Evolutionary conservation across 139 green algal species (phyloP).

Genomic region (Trebouxia sp.): DNA sequence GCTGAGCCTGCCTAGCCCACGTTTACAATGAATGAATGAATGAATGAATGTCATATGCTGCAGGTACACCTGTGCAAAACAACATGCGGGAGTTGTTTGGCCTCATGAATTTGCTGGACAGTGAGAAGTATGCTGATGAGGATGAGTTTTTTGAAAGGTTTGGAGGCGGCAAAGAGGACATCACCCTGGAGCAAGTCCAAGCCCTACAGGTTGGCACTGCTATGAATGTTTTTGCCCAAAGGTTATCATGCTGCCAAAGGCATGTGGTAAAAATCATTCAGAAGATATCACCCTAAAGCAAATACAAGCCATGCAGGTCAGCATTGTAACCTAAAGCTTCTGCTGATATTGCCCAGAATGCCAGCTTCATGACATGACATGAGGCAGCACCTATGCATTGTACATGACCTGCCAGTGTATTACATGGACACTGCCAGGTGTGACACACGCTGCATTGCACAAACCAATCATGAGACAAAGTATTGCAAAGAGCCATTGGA

Average conservation of each 20-base stretch:
- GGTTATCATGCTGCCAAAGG: no score
- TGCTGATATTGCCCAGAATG: no score
- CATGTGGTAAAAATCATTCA: no score
- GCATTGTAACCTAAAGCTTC: no score
- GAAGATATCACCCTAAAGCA: no score
- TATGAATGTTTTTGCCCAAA: neutral
- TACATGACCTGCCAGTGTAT: no score
- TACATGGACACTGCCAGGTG: no score
- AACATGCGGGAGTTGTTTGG: slow-evolving; percentile 84
- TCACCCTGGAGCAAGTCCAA: slow-evolving; percentile 69
- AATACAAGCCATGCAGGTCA: no score
- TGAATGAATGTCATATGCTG: neutral
- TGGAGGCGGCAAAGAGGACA: slow-evolving; percentile 42
- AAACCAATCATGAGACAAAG: neutral
- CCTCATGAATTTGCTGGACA: slow-evolving; percentile 85
- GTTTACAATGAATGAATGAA: neutral
- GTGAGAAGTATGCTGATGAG: slow-evolving; percentile 52
- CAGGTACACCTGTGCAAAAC: slow-evolving; percentile 93
- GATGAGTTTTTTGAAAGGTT: slow-evolving; percentile 70
- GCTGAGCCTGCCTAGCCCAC: no score
- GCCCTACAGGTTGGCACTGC: slow-evolving; percentile 7
- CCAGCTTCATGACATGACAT: no score
- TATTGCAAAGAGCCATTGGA: neutral
- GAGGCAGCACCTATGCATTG: no score
- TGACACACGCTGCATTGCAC: no score